Evolutionary conservation across 306 rosid species (phyloP), one percentile per base, ranked within the genome.

Genomic region (Leucaena leucocephala): DNA sequence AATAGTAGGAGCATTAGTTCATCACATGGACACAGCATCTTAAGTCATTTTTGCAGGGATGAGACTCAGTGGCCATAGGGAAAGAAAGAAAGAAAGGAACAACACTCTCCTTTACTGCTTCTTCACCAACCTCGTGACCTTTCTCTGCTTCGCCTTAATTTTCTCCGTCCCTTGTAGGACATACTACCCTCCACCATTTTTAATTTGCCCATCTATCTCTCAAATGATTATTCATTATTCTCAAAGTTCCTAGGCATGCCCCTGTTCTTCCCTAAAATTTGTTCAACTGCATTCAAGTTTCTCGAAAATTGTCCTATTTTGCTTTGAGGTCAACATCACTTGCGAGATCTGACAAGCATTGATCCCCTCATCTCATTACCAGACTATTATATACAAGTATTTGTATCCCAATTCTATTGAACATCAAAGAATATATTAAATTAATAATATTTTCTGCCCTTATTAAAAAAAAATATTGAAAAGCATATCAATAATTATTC

Each of bases 91-190:
- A n/a, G n/a, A n/a, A 6, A 52, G 59, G 22, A 17, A 54, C 27
- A 27, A 42, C 38, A 52, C 71, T 27, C 74, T 81, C 3, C 6
- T 83, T 86, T 86, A 86, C 78, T 78, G 34, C 73, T 81, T 86
- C 75, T 70, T 6, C 77, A 50, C 72, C 65, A 78, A 75, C 50
- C 89, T 86, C 87, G 89, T 86, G 89, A 83, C 42, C 35, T 21
- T 27, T 27, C 13, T 0, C 63, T 21, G 35, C 14, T 1, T 46
- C 5, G 44, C 33, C 65, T 67, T 83, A 58, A 78, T 48, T 50
- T 81, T 34, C 75, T n/a, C 76, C 81, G 58, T 66, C 7, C 22
- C 80, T 77, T 12, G 33, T 82, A 76, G 77, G 71, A n/a, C 9
- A 19, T 6, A 33, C 8, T 27, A 27, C 68, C 21, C 58, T 17